phyloP scores from a whole-genome alignment of 129 eudicot species.

The Scalesia atractyloides region DNA sequence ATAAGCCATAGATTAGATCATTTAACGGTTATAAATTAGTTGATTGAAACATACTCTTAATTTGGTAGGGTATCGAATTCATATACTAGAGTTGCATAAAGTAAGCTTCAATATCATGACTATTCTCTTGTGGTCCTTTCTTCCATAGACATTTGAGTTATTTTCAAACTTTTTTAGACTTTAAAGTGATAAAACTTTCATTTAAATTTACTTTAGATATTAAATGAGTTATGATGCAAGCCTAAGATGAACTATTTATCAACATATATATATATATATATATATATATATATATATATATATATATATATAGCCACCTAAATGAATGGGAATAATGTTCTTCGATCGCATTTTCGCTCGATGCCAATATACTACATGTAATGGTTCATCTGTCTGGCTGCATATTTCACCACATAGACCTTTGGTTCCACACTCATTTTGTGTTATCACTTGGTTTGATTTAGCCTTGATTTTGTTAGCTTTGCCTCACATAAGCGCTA shows the following conservation, averaged over 20 bases:
- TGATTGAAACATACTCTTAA: constrained; percentile 37
- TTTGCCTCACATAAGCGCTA: too few species aligned
- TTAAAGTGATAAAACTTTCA: constrained; percentile 13
- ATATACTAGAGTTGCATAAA: constrained; percentile 25
- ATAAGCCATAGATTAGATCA: constrained; percentile 20
- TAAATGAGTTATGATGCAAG: constrained; percentile 17
- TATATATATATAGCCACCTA: not conserved
- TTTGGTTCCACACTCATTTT: too few species aligned
- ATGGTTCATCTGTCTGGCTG: too few species aligned
- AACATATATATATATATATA: not conserved
- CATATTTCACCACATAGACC: too few species aligned
- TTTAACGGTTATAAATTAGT: constrained; percentile 27
- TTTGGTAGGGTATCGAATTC: constrained; percentile 37
- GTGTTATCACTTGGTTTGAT: too few species aligned
- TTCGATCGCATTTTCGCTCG: not conserved
- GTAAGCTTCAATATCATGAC: constrained; percentile 31
- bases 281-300: too few species aligned
- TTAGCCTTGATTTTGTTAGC: too few species aligned
- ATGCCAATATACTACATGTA: not conserved
- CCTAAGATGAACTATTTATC: not conserved
- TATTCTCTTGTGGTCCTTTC: constrained; percentile 44
- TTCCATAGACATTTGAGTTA: constrained; percentile 23
- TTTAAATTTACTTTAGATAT: not conserved
- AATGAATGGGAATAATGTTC: not conserved
- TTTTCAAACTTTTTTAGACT: constrained; percentile 28